Conservation (phyloP, 176 grass and related monocot genomes). For the Dendrocalamus sinicus region DNA sequence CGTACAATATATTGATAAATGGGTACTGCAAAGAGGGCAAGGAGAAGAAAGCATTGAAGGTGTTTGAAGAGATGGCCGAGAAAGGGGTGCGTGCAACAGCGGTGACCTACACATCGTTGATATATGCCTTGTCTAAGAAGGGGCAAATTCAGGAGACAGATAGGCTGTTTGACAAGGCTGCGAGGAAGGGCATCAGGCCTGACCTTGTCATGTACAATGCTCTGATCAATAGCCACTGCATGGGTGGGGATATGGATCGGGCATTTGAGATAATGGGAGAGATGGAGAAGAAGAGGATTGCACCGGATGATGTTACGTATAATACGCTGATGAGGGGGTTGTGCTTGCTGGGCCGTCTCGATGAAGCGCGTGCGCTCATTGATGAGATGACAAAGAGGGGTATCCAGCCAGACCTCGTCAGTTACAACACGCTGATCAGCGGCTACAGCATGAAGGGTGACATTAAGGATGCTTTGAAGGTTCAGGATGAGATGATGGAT, state of each 20-base stretch:
- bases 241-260: slow-evolving; percentile 46
- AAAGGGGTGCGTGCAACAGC: slow-evolving; percentile 56
- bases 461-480: slow-evolving; percentile 69
- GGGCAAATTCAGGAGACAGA: slow-evolving; percentile 49
- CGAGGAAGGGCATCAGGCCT: slow-evolving; percentile 59
- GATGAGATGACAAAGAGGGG: slow-evolving; percentile 68
- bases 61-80: slow-evolving; percentile 54
- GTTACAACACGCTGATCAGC: slow-evolving; percentile 72
- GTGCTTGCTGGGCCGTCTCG: slow-evolving; percentile 62
- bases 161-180: slow-evolving; percentile 58
- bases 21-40: slow-evolving; percentile 72
- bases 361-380: slow-evolving; percentile 56
- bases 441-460: slow-evolving; percentile 75
- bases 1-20: slow-evolving; percentile 81
- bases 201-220: slow-evolving; percentile 78
- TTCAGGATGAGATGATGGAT: slow-evolving; percentile 65
- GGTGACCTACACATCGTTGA: slow-evolving; percentile 69
- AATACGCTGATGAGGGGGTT: slow-evolving; percentile 69
- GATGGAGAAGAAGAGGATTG: slow-evolving; percentile 62
- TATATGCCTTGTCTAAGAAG: slow-evolving; percentile 65
- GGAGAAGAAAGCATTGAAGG: slow-evolving; percentile 61
- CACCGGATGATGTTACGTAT: slow-evolving; percentile 68
- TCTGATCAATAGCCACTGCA: slow-evolving; percentile 62
- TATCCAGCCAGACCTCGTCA: slow-evolving; percentile 73
- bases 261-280: slow-evolving; percentile 57